These are phyloP conservation scores for Stagonosporopsis cucurbitacearum DNA, from an alignment of 2,329 filamentous ascomycete genomes.

Conservation along the genomic window DNA sequence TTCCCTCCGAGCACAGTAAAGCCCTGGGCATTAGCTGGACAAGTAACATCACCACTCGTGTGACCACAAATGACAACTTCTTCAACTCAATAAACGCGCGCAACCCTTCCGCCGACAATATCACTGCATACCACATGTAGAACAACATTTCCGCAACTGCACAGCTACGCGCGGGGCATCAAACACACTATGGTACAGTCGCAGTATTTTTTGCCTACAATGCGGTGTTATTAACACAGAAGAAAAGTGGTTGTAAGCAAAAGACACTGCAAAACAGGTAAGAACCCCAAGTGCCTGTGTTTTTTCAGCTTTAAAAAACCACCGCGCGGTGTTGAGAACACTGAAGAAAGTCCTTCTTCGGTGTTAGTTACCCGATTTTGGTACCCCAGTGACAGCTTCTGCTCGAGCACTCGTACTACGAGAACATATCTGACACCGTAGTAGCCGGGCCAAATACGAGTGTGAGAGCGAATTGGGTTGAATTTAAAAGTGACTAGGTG, in stretches of 20 bases:
- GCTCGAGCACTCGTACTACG: slow-evolving; percentile 17
- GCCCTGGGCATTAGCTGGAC: slow-evolving; percentile 20
- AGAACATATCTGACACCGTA: slow-evolving; percentile 12
- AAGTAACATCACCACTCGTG: slow-evolving; percentile 7
- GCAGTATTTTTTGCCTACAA: too few species aligned
- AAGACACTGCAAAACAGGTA: too few species aligned
- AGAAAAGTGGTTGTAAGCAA: too few species aligned
- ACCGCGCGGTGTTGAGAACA: too few species aligned
- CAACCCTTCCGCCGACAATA: slow-evolving; percentile 18
- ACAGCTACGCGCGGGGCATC: slow-evolving; percentile 16
- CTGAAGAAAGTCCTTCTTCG: too few species aligned
- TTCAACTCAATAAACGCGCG: slow-evolving; percentile 20
- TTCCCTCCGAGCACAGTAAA: slow-evolving; percentile 19
- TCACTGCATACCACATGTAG: slow-evolving; percentile 16
- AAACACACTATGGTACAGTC: too few species aligned
- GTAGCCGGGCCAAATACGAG: slow-evolving; percentile 16
- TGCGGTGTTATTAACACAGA: too few species aligned
- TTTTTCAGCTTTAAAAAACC: too few species aligned
- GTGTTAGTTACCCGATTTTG: too few species aligned
- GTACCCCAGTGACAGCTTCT: too few species aligned
- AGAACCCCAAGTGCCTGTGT: too few species aligned
- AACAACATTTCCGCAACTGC: slow-evolving; percentile 20
- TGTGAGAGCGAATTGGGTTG: slow-evolving; percentile 15
- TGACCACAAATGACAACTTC: slow-evolving; percentile 18
- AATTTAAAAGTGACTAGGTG: slow-evolving; percentile 9